Base-by-base conservation (phyloP, 1,284 basidiomycete species). In the Tylopilus orsonianus region DNA sequence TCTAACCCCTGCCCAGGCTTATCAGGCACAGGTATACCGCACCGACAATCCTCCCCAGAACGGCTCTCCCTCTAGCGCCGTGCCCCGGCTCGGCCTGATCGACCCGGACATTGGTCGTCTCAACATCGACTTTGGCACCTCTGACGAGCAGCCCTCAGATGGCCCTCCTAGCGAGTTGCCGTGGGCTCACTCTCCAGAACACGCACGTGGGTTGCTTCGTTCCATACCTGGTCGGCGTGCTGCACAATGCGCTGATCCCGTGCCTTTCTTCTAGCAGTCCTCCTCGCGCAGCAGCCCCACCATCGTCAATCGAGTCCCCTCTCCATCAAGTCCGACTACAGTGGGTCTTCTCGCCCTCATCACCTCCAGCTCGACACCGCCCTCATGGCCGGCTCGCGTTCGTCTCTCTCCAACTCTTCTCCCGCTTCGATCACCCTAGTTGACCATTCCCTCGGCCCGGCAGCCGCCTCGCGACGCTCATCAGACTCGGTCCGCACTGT, bases 1-100 rank as follows among this genome's bases (percentile, higher is more conserved):
- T 6, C 74, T 88, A 48, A 86, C 86, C 6, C 81, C 85, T 39
- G 85, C 86, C 10, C 88, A 90, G 66, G 83, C 84, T 33, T 90
- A 89, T 70, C 88, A 88, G 61, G 80, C 80, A 6, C 85, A 89
- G 64, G 75, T 87, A 34, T 83, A 84, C 58, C 70, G 69, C 49
- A 78, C 72, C 58, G 72, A 65, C 53, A 67, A 70, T 48, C 48
- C 56, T 64, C 50, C 71, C 44, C 56, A 60, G 39, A 69, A 70
- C 43, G 67, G 68, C 41, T 46, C 54, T 22, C 53, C 66, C 14
- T 39, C 54, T 29, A 48, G 55, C 29, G 52, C 54, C 12, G 46
- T 67, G 22, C 70, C 74, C 34, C 69, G 70, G 50, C 68, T 85
- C 32, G 77, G 75, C 46, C 63, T 84, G 34, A 76, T 87, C 47